phyloP scores from a whole-genome alignment of 176 grass and related monocot genomes.

The Saccharum spontaneum region DNA sequence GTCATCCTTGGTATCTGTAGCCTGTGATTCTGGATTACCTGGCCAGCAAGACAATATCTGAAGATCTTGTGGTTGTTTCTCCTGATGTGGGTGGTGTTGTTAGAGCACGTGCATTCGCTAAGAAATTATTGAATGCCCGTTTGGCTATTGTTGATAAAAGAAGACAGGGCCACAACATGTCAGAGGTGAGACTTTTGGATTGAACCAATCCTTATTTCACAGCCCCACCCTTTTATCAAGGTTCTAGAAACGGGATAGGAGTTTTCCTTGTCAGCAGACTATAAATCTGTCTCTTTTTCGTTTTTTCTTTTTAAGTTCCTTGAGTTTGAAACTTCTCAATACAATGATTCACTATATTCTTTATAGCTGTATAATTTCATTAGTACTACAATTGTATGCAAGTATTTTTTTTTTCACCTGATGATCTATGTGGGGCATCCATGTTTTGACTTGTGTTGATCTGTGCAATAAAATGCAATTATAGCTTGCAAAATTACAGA shows the following conservation, averaged over 20 bases:
- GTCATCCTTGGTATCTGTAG: conserved; percentile 41
- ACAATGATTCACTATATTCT: neutral
- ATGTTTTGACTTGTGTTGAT: neutral
- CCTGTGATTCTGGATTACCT: conserved; percentile 98
- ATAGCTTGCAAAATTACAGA: neutral
- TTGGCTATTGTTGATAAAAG: conserved; percentile 99
- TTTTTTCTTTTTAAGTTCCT: neutral
- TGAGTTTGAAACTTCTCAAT: neutral
- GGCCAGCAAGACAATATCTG: conserved; percentile 78
- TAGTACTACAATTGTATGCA: neutral
- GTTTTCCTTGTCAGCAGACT: neutral
- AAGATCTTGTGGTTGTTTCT: conserved; percentile 95
- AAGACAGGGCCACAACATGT: conserved; percentile 93
- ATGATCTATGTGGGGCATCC: neutral
- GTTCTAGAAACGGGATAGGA: neutral
- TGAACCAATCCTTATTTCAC: neutral
- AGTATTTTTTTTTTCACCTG: neutral
- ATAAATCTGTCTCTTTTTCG: neutral
- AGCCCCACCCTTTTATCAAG: neutral
- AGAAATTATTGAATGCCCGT: conserved; percentile 83
- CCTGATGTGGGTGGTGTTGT: conserved; percentile 97
- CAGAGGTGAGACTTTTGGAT: conserved; percentile 50
- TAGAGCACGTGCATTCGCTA: conserved; percentile 85
- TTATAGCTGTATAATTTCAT: neutral
- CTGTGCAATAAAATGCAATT: neutral